Evolutionary conservation across 2,329 filamentous ascomycete genomes (phyloP).

Genomic region (Lecanoromycetidae sp.): DNA sequence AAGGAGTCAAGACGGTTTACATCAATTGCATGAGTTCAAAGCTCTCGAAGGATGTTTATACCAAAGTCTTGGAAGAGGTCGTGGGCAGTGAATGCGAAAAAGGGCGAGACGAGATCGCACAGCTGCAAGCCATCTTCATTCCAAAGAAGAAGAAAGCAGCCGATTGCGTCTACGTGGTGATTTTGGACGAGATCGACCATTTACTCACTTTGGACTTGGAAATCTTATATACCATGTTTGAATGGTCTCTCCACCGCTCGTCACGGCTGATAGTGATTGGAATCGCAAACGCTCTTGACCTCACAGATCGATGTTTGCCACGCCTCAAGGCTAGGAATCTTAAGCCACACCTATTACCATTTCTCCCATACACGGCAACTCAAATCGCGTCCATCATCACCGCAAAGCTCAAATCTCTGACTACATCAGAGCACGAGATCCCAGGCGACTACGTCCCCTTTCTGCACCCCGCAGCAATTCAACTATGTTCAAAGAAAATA

Average conservation of each 20-base stretch:
- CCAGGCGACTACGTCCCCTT: conserved; percentile 61
- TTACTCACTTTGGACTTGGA: conserved; percentile 80
- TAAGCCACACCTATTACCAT: conserved; percentile 78
- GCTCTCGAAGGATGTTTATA: conserved; percentile 72
- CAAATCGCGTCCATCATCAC: conserved; percentile 85
- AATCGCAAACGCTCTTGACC: conserved; percentile 88
- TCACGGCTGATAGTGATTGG: conserved; percentile 77
- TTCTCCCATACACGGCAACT: conserved; percentile 76
- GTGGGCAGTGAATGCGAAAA: conserved; percentile 47
- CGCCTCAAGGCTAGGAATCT: conserved; percentile 85
- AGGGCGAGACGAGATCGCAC: conserved; percentile 55
- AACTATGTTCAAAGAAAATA: conserved; percentile 88
- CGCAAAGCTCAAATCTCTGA: conserved; percentile 63
- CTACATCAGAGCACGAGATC: conserved; percentile 43
- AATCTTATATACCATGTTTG: conserved; percentile 85
- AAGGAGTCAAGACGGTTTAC: conserved; percentile 55
- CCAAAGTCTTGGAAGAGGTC: conserved; percentile 60
- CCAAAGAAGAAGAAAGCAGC: conserved; percentile 46
- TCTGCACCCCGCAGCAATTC: conserved; percentile 84
- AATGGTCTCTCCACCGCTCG: conserved; percentile 76
- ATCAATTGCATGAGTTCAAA: conserved; percentile 98
- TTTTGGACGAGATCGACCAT: conserved; percentile 90
- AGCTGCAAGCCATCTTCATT: conserved; percentile 60
- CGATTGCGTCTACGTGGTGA: conserved; percentile 58
- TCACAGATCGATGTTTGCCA: conserved; percentile 89